A percentile compares a stretch with the other conserved stretches of the same genome.
Evolutionary conservation across 495 filamentous ascomycete species (phyloP).

Genomic region (Annulohypoxylon nitens): DNA sequence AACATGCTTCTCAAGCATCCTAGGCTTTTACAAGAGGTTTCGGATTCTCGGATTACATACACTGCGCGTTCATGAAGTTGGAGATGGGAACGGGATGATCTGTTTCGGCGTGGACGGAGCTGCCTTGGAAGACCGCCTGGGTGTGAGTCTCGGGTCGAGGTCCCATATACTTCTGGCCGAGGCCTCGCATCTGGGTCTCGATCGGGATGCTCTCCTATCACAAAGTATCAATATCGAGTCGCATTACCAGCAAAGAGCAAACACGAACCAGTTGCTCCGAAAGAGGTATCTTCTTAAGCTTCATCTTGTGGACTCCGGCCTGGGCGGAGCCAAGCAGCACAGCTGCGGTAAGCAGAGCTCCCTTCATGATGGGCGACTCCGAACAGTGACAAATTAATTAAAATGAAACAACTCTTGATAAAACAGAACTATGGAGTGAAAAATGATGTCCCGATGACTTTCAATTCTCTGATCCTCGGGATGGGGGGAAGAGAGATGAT

Average conservation of each 20-base stretch:
- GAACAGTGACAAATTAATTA: slow-evolving; percentile 24
- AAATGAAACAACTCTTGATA: slow-evolving; percentile 27
- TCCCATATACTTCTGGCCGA: slow-evolving; percentile 96
- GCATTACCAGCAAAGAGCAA: not conserved
- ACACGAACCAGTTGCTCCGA: slow-evolving; percentile 87
- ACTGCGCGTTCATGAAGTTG: slow-evolving; percentile 99
- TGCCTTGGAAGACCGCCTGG: slow-evolving; percentile 83
- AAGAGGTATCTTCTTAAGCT: slow-evolving; percentile 95
- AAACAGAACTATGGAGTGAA: slow-evolving; percentile 11
- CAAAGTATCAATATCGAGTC: slow-evolving; percentile 35
- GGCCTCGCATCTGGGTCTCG: slow-evolving; percentile 79
- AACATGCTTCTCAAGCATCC: slow-evolving; percentile 15
- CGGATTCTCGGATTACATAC: slow-evolving; percentile 66
- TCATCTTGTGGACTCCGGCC: slow-evolving; percentile 91
- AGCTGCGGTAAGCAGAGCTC: slow-evolving; percentile 77
- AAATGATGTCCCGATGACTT: slow-evolving; percentile 10
- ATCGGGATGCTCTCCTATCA: slow-evolving; percentile 80
- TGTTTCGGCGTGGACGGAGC: slow-evolving; percentile 72
- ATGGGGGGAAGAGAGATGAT: slow-evolving; percentile 32
- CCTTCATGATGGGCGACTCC: slow-evolving; percentile 78
- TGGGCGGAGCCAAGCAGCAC: slow-evolving; percentile 85
- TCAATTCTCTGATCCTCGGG: slow-evolving; percentile 15
- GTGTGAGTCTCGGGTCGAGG: slow-evolving; percentile 75
- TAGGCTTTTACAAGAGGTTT: not conserved
- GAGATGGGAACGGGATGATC: slow-evolving; percentile 88